phyloP scores from a whole-genome alignment of 371 early-diverging fungal species.

The Rhizomucor pusillus region DNA sequence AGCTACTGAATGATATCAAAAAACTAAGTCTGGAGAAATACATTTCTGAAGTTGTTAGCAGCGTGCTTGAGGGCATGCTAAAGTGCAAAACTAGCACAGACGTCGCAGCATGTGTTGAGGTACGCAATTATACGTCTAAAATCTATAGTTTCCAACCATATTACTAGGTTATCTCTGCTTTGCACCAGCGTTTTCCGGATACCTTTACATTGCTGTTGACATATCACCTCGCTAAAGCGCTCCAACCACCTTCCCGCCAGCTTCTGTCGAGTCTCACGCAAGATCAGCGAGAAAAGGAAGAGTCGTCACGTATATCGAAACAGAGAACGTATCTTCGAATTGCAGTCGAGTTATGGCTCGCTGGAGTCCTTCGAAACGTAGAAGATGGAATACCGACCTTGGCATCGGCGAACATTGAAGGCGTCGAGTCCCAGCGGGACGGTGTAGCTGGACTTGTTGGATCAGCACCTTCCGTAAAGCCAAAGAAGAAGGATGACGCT shows the following conservation, averaged over 20 bases:
- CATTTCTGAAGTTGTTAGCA: conserved; percentile 85
- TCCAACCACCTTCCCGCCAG: conserved; percentile 52
- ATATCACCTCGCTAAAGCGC: conserved; percentile 52
- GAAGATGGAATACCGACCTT: conserved; percentile 60
- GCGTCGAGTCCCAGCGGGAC: conserved; percentile 51
- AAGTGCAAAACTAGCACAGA: conserved; percentile 74
- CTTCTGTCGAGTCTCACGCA: conserved; percentile 56
- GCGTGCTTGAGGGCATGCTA: conserved; percentile 75
- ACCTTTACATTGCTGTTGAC: conserved; percentile 74
- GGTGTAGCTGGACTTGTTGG: conserved; percentile 55
- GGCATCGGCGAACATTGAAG: conserved; percentile 47
- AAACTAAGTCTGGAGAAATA: conserved; percentile 94
- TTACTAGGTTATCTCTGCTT: conserved; percentile 69
- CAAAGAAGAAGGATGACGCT: conserved; percentile 17
- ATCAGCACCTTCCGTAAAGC: conserved; percentile 11
- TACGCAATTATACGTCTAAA: conserved; percentile 17
- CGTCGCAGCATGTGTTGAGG: conserved; percentile 81
- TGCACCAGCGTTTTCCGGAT: conserved; percentile 90
- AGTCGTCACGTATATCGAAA: conserved; percentile 63
- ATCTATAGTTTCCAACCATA: neutral
- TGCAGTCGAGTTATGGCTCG: conserved; percentile 82
- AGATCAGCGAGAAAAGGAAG: conserved; percentile 88
- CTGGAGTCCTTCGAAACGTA: conserved; percentile 72
- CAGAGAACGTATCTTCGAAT: conserved; percentile 75
- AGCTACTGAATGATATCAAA: conserved; percentile 80